Conservation (phyloP, 2,329 filamentous ascomycete genomes). For the Onygenales sp. region DNA sequence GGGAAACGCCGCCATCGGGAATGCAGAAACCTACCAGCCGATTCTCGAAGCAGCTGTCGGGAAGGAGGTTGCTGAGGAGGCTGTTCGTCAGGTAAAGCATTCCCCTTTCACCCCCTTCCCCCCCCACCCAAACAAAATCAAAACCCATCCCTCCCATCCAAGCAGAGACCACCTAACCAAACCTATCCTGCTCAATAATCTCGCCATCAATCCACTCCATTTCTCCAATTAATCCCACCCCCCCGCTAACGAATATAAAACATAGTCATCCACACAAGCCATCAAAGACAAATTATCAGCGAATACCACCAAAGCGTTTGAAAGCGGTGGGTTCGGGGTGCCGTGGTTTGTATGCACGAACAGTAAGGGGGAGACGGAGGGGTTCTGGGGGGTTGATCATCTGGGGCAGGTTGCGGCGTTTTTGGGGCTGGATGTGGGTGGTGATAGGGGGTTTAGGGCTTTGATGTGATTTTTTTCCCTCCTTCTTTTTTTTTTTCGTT, state of each 20-base stretch:
- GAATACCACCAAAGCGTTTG: slow-evolving; percentile 44
- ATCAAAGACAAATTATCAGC: slow-evolving; percentile 38
- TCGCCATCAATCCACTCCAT: too few species aligned
- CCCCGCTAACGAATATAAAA: slow-evolving; percentile 5
- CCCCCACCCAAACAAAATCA: too few species aligned
- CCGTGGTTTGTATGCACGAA: slow-evolving; percentile 53
- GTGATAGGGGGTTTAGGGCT: slow-evolving; percentile 22
- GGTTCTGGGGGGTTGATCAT: slow-evolving; percentile 54
- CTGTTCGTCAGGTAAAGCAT: slow-evolving; percentile 30
- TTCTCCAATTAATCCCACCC: too few species aligned
- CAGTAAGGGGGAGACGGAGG: slow-evolving; percentile 42
- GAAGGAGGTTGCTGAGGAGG: slow-evolving; percentile 30
- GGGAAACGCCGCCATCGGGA: slow-evolving; percentile 32
- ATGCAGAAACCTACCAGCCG: slow-evolving; percentile 35
- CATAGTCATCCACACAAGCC: slow-evolving; percentile 23
- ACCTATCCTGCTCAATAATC: too few species aligned
- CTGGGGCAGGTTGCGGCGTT: slow-evolving; percentile 45
- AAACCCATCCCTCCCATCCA: too few species aligned
- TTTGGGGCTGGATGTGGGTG: slow-evolving; percentile 38
- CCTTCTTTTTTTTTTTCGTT: too few species aligned
- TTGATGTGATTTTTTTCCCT: slow-evolving; percentile 13
- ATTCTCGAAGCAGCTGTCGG: slow-evolving; percentile 40
- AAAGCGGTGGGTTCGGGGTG: slow-evolving; percentile 49
- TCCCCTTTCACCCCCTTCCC: too few species aligned
- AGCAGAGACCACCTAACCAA: too few species aligned